These are phyloP conservation scores for Fennellomyces sp. DNA, from an alignment of 371 early-diverging fungal genomes.

Conservation along the genomic window DNA sequence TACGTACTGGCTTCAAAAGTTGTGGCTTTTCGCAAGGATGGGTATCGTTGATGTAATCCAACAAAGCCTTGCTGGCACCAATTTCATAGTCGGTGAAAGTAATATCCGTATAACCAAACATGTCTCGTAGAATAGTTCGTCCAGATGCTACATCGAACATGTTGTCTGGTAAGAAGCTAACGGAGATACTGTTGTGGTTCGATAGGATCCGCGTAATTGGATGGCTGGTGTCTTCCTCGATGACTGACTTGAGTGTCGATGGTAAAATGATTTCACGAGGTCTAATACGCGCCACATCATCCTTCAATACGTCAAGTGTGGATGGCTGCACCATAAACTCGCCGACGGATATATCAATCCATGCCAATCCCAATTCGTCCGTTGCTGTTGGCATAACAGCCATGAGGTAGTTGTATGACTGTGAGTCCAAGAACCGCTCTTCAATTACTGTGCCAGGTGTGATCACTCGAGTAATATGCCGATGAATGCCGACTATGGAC, in stretches of 20 bases:
- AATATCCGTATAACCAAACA: not conserved
- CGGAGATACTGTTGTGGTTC: not conserved
- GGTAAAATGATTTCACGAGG: slow-evolving; percentile 84
- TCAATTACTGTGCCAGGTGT: slow-evolving; percentile 90
- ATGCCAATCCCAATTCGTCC: slow-evolving; percentile 72
- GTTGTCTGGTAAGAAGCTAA: not conserved
- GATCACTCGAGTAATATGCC: slow-evolving; percentile 79
- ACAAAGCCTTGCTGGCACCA: slow-evolving; percentile 54
- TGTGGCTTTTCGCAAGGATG: slow-evolving; percentile 49
- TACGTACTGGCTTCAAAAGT: slow-evolving; percentile 51
- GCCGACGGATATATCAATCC: slow-evolving; percentile 93
- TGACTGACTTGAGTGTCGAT: slow-evolving; percentile 23
- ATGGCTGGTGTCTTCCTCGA: not conserved
- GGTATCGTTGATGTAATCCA: slow-evolving; percentile 60
- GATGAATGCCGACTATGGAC: slow-evolving; percentile 49
- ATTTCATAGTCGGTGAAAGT: slow-evolving; percentile 43
- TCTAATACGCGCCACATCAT: slow-evolving; percentile 80
- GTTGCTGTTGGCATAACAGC: slow-evolving; percentile 38
- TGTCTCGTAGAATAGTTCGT: not conserved
- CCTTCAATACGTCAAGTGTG: slow-evolving; percentile 44
- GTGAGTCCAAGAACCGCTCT: slow-evolving; percentile 64
- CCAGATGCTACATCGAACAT: not conserved
- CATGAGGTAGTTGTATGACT: slow-evolving; percentile 72
- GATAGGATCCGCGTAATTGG: not conserved
- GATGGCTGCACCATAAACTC: slow-evolving; percentile 78